phyloP scores from a whole-genome alignment of 352 stramenopile genomes.

The Phytopythium boreale region DNA sequence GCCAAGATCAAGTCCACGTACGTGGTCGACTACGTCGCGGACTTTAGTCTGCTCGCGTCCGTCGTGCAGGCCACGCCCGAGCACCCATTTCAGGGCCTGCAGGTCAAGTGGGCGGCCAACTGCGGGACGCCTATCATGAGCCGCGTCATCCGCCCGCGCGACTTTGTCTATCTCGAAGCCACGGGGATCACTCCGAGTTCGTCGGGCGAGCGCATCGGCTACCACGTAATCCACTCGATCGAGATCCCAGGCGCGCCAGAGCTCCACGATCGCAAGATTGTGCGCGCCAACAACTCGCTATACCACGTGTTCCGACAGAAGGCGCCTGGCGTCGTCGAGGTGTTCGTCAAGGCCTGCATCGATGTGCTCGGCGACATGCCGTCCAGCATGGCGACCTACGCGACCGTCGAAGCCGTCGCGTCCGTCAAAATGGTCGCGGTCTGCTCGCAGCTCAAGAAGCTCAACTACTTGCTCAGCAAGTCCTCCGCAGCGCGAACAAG shows the following conservation, averaged over 20 bases:
- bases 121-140: not conserved
- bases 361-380: constrained; percentile 27
- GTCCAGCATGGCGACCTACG: constrained; percentile 16
- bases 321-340: constrained; percentile 22
- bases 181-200: constrained; percentile 28
- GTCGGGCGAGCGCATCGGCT: constrained; percentile 34
- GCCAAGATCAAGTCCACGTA: constrained; percentile 23
- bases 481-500: not conserved
- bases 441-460: constrained; percentile 31
- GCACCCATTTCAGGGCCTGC: constrained; percentile 10
- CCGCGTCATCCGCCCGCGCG: constrained; percentile 14
- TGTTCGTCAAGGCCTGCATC: constrained; percentile 37
- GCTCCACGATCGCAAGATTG: constrained; percentile 17
- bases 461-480: constrained; percentile 24
- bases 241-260: constrained; percentile 20
- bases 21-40: constrained; percentile 15
- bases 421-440: constrained; percentile 19
- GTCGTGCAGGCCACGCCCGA: constrained; percentile 6
- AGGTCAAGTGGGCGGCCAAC: constrained; percentile 16
- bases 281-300: constrained; percentile 28
- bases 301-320: constrained; percentile 38
- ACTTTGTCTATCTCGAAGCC: constrained; percentile 57
- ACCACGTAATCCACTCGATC: constrained; percentile 45
- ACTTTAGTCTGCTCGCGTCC: constrained; percentile 14
- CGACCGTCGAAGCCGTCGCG: constrained; percentile 29